These are phyloP conservation scores for Exophiala sp. DNA, from an alignment of 2,329 filamentous ascomycete genomes.

Conservation along the genomic window DNA sequence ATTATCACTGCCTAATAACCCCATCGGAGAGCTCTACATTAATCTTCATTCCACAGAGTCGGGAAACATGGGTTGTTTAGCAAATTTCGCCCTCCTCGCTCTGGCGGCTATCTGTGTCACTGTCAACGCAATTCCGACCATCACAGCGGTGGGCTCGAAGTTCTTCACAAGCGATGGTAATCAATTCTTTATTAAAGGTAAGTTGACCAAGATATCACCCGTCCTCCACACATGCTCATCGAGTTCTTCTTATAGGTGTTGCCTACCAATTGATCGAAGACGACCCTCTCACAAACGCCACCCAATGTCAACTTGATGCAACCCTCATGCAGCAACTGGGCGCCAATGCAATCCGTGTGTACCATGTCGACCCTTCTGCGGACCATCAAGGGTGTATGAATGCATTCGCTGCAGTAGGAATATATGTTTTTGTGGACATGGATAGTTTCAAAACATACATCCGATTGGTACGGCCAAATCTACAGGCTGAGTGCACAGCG, in stretches of 20 bases:
- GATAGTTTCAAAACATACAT: slow-evolving; percentile 48
- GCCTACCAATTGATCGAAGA: slow-evolving; percentile 62
- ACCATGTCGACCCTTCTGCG: slow-evolving; percentile 68
- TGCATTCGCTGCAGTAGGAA: slow-evolving; percentile 69
- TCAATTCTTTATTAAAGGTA: slow-evolving; percentile 81
- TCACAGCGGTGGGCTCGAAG: slow-evolving; percentile 66
- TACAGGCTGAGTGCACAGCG: neutral
- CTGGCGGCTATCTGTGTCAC: slow-evolving; percentile 29
- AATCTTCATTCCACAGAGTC: neutral
- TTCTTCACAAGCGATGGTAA: slow-evolving; percentile 76
- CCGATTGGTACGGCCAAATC: slow-evolving; percentile 33
- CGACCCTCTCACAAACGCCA: slow-evolving; percentile 69
- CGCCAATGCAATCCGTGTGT: slow-evolving; percentile 78
- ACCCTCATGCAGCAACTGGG: slow-evolving; percentile 72
- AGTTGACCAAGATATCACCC: slow-evolving; percentile 8
- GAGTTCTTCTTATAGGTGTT: slow-evolving; percentile 51
- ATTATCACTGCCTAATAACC: neutral
- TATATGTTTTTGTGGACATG: slow-evolving; percentile 79
- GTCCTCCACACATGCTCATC: neutral
- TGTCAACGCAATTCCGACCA: slow-evolving; percentile 47
- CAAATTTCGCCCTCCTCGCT: slow-evolving; percentile 10
- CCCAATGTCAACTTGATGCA: slow-evolving; percentile 71
- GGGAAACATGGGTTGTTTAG: slow-evolving; percentile 10
- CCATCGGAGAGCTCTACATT: neutral
- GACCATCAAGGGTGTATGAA: slow-evolving; percentile 77